Evolutionary conservation across 352 stramenopile genomes (phyloP).

Genomic region (Phytopythium montanum): DNA sequence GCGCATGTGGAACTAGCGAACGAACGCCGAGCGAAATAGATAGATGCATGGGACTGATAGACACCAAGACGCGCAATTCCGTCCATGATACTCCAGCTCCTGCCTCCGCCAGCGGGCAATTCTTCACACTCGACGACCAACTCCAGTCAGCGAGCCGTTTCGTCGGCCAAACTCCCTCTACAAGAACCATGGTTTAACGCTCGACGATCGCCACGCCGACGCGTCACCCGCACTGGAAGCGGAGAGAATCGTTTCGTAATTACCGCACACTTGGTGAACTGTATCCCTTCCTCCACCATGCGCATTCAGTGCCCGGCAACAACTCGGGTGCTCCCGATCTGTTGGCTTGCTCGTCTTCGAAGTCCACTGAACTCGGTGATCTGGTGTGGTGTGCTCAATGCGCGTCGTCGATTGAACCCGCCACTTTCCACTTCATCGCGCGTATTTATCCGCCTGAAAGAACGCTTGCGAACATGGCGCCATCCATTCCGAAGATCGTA

Average conservation of each 20-base stretch:
- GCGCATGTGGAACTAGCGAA: conserved; percentile 24
- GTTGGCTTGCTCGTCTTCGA: too few relatives aligned
- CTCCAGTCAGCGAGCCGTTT: neutral
- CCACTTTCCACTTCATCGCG: neutral
- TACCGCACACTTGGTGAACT: neutral
- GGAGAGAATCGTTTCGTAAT: neutral
- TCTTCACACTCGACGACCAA: neutral
- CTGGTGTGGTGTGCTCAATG: neutral
- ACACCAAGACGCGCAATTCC: too few relatives aligned
- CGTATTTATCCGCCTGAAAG: neutral
- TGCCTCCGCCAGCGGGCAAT: neutral
- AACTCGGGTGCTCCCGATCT: too few relatives aligned
- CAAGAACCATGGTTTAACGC: neutral
- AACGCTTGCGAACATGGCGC: neutral
- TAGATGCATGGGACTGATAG: too few relatives aligned
- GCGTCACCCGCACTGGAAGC: neutral
- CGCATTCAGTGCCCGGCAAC: too few relatives aligned
- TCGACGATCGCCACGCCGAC: neutral
- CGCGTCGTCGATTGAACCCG: neutral
- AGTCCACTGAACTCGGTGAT: neutral
- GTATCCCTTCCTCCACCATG: too few relatives aligned
- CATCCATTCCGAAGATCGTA: neutral
- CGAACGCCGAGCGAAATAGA: neutral
- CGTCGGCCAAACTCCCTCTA: neutral
- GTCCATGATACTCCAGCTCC: too few relatives aligned